Evolutionary conservation across 495 filamentous ascomycete species (phyloP).

Genomic region (Penicillium tannophilum): DNA sequence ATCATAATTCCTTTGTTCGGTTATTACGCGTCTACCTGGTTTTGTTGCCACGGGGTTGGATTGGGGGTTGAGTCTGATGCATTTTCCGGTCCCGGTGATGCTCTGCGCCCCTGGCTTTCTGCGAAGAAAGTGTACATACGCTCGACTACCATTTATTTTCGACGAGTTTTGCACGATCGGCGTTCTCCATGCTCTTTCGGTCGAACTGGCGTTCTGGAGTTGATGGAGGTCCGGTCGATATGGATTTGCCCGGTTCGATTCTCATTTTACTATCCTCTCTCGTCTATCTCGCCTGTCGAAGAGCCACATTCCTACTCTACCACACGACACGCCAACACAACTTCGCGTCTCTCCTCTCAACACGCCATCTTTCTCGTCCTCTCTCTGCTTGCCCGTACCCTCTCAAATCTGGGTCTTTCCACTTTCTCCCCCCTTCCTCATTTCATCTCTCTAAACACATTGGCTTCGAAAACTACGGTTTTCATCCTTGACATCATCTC

Average conservation of each 20-base stretch:
- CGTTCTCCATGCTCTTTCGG: slow-evolving; percentile 24
- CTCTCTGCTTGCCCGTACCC: background rate
- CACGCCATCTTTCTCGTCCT: background rate
- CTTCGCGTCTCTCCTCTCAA: background rate
- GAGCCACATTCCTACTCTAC: background rate
- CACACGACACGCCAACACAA: background rate
- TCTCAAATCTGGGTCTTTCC: background rate
- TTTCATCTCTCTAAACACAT: slow-evolving; percentile 1
- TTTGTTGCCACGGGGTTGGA: slow-evolving; percentile 10
- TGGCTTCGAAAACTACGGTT: slow-evolving; percentile 1
- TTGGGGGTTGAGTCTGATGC: slow-evolving; percentile 22
- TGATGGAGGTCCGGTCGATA: slow-evolving; percentile 10
- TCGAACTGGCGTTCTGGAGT: slow-evolving; percentile 26
- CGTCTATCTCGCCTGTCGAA: slow-evolving; percentile 2
- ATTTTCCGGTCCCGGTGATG: slow-evolving; percentile 24
- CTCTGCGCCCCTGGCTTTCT: slow-evolving; percentile 3
- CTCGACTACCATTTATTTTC: slow-evolving; percentile 10
- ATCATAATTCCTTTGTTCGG: slow-evolving; percentile 33
- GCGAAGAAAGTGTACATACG: slow-evolving; percentile 24
- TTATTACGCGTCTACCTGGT: slow-evolving; percentile 15
- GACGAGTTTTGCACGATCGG: slow-evolving; percentile 19
- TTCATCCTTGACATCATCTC: slow-evolving; percentile 1
- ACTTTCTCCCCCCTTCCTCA: background rate
- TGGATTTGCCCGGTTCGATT: slow-evolving; percentile 3
- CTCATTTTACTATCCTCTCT: slow-evolving; percentile 3